These are phyloP conservation scores for Ambrosiella cleistominuta DNA, from an alignment of 2,329 filamentous ascomycete genomes.

Conservation along the genomic window DNA sequence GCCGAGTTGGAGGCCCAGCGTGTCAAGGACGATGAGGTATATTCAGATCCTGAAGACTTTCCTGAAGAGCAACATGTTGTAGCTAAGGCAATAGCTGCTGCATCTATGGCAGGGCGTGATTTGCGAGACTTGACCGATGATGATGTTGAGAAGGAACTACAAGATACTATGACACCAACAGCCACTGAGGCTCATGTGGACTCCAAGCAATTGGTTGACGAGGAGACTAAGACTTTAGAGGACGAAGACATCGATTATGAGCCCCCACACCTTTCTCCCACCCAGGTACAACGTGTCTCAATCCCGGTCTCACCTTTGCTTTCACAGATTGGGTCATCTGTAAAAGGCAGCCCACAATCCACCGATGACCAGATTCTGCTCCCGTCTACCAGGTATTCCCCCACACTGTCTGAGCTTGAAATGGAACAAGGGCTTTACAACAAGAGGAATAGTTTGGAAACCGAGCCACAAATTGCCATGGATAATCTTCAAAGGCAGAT, in stretches of 20 bases:
- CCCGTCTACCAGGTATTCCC: slow-evolving; percentile 5
- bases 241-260: neutral
- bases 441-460: neutral
- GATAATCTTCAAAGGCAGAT: neutral
- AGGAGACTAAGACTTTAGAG: neutral
- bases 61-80: neutral
- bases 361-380: neutral
- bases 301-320: too few relatives aligned
- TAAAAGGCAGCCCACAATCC: neutral
- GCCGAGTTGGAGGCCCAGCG: neutral
- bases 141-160: neutral
- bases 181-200: neutral
- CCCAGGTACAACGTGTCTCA: neutral
- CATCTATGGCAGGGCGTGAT: neutral
- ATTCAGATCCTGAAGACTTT: slow-evolving; percentile 3
- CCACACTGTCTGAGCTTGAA: slow-evolving; percentile 2
- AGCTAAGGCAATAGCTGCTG: neutral
- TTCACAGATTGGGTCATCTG: neutral
- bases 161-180: neutral
- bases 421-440: neutral
- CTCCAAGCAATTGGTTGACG: neutral
- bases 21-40: neutral
- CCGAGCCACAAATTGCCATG: neutral
- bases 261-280: neutral
- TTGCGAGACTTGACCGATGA: neutral